These are phyloP conservation scores for Anacardium occidentale DNA, from an alignment of 345 rosid species.

Conservation along the genomic window DNA sequence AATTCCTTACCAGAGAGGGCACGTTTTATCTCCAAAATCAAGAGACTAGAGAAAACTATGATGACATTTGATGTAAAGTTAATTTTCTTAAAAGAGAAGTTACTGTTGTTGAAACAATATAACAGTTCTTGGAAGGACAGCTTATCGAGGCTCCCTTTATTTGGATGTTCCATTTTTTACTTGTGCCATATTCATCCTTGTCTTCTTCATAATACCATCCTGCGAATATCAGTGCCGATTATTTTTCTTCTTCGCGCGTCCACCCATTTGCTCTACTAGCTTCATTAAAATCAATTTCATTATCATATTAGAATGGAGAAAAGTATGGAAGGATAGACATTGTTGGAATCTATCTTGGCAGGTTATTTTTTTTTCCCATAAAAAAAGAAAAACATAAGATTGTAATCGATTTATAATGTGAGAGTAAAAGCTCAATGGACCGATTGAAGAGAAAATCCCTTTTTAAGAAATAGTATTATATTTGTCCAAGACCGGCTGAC, in stretches of 20 bases:
- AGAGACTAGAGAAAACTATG: slow-evolving; percentile 29
- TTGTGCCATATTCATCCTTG: neutral
- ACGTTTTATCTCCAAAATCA: slow-evolving; percentile 42
- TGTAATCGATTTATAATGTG: no score
- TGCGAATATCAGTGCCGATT: neutral
- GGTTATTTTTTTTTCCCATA: no score
- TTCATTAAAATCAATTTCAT: no score
- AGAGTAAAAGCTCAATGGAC: no score
- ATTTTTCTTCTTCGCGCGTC: neutral
- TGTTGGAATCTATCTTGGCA: no score
- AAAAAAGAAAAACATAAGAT: no score
- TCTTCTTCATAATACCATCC: neutral
- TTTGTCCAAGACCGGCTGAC: no score
- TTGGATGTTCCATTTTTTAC: neutral
- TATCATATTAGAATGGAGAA: no score
- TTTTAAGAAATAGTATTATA: no score
- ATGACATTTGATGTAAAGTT: slow-evolving; percentile 1
- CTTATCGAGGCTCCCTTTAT: neutral
- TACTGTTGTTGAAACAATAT: neutral
- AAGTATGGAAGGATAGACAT: no score
- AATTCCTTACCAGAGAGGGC: slow-evolving; percentile 45
- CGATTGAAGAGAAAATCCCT: no score
- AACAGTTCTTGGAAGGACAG: neutral
- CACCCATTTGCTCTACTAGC: no score
- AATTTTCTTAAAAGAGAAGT: neutral